A percentile compares a stretch with the other conserved stretches of the same genome.
These are phyloP conservation scores for Lanmaoa pseudosensibilis DNA, from an alignment of 768 basidiomycete species.

Conservation along the genomic window DNA sequence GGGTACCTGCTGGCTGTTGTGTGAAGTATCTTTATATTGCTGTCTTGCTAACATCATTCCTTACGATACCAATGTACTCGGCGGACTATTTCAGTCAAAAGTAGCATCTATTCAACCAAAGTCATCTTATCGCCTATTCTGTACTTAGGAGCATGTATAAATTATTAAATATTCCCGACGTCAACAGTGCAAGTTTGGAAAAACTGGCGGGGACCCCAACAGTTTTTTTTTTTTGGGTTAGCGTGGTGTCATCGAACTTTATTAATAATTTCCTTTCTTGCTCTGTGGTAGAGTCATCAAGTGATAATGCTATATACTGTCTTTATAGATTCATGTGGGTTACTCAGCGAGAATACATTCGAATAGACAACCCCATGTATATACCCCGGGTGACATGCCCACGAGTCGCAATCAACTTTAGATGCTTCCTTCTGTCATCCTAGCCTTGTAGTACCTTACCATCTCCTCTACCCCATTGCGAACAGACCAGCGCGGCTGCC, in stretches of 20 bases:
- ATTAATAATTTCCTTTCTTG: no score
- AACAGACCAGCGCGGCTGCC: constrained; percentile 94
- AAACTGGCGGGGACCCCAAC: no score
- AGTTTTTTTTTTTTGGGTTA: no score
- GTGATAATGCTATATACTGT: no score
- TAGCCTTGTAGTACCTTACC: constrained; percentile 89
- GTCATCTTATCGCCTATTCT: background rate
- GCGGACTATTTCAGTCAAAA: background rate
- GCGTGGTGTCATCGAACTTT: no score
- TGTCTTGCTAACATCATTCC: constrained; percentile 7
- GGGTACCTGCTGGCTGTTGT: background rate
- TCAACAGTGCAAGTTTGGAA: no score
- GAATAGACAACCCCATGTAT: background rate
- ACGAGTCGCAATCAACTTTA: constrained; percentile 31
- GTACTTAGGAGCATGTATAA: constrained; percentile 20
- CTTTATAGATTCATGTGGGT: background rate
- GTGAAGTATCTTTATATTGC: constrained; percentile 17
- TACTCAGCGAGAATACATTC: background rate
- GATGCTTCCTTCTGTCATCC: constrained; percentile 81
- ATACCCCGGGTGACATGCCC: background rate
- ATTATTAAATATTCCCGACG: background rate
- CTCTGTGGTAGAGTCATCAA: no score
- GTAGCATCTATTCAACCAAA: constrained; percentile 13
- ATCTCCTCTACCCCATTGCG: constrained; percentile 94
- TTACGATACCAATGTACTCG: constrained; percentile 16